Evolutionary conservation across 257 asterid genomes (phyloP).

Genomic region (Capsicum baccatum): DNA sequence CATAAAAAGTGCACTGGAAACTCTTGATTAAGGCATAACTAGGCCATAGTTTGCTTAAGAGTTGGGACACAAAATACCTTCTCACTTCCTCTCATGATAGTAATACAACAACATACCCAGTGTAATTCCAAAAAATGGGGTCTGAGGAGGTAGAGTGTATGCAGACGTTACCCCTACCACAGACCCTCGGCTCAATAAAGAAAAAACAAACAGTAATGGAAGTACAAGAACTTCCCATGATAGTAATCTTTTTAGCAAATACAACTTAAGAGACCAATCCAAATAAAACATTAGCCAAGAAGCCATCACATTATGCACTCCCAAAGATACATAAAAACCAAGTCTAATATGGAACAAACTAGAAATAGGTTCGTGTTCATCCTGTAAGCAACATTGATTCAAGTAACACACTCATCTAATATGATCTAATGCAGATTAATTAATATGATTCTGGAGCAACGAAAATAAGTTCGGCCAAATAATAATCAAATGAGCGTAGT

Average conservation of each 20-base stretch:
- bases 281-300: not conserved
- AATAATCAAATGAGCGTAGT: not conserved
- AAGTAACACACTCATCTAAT: slow-evolving; percentile 2
- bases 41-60: not conserved
- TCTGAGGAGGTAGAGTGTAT: no score
- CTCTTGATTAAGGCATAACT: slow-evolving; percentile 5
- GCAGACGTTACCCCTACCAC: no score
- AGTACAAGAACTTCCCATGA: not conserved
- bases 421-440: not conserved
- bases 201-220: no score
- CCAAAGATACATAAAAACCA: not conserved
- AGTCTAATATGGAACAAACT: not conserved
- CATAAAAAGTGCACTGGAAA: not conserved
- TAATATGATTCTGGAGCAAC: not conserved
- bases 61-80: not conserved
- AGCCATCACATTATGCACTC: not conserved
- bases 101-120: not conserved
- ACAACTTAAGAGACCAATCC: not conserved
- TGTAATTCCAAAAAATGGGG: no score
- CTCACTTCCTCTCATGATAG: not conserved
- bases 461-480: not conserved
- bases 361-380: not conserved
- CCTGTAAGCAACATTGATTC: not conserved
- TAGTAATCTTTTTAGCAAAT: slow-evolving; percentile 1
- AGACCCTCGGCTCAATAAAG: no score